Conservation (phyloP, 1,284 basidiomycete species). For the Ustilago cynodontis region DNA sequence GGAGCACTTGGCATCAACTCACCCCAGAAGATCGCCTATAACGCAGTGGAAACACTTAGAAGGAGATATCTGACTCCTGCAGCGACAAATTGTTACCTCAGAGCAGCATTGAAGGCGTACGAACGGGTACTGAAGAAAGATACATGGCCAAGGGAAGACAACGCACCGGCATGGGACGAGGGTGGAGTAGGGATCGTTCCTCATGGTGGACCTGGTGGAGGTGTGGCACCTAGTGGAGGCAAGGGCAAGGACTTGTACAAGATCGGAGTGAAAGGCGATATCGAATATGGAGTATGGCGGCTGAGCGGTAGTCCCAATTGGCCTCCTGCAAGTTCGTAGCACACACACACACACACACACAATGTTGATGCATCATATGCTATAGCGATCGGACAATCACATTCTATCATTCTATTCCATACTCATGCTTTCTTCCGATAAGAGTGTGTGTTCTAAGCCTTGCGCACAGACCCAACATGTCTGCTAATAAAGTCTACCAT, state of each 20-base stretch:
- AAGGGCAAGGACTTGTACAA: slow-evolving; percentile 44
- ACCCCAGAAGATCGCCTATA: slow-evolving; percentile 47
- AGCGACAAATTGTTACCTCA: slow-evolving; percentile 52
- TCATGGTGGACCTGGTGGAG: slow-evolving; percentile 33
- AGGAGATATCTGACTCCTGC: slow-evolving; percentile 56
- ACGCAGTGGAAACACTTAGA: slow-evolving; percentile 39
- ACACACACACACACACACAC: not conserved
- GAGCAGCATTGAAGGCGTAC: slow-evolving; percentile 49
- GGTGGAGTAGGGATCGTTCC: slow-evolving; percentile 31
- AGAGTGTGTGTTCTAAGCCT: slow-evolving; percentile 8
- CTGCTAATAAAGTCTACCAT: slow-evolving; percentile 31
- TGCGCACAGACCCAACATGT: slow-evolving; percentile 10
- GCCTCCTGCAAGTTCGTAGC: slow-evolving; percentile 24
- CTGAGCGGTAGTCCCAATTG: slow-evolving; percentile 41
- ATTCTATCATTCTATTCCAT: not conserved
- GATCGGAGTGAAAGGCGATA: slow-evolving; percentile 49
- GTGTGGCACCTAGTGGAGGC: slow-evolving; percentile 39
- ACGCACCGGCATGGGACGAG: slow-evolving; percentile 28
- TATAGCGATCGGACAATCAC: not conserved
- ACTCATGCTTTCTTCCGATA: not conserved
- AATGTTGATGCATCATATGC: not conserved
- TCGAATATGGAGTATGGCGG: slow-evolving; percentile 58
- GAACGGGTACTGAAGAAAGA: slow-evolving; percentile 24
- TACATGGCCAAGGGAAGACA: slow-evolving; percentile 40
- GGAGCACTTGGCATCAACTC: slow-evolving; percentile 21